phyloP scores from a whole-genome alignment of 225 moss, liverwort and hornwort species.

The Asterella californica region DNA sequence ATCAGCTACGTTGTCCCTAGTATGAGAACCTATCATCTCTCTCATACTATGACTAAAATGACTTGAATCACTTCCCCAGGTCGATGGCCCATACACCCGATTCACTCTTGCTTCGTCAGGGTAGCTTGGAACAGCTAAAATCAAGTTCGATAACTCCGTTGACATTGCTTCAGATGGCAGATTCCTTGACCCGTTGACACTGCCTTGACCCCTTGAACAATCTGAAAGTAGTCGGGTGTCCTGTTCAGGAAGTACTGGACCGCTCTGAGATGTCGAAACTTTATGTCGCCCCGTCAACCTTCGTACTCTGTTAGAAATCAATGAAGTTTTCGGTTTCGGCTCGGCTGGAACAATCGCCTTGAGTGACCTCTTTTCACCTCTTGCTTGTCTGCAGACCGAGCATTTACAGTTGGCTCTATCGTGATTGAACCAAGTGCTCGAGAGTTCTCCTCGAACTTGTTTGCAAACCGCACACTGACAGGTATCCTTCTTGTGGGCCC shows the following conservation, averaged over 20 bases:
- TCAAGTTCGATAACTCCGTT: neutral
- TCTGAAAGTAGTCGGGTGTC: neutral
- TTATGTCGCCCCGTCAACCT: neutral
- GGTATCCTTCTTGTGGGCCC: slow-evolving; percentile 12
- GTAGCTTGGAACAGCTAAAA: neutral
- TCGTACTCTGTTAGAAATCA: neutral
- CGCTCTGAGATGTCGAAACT: neutral
- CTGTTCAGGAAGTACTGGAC: neutral
- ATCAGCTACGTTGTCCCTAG: neutral
- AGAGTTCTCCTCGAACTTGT: slow-evolving; percentile 17
- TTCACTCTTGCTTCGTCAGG: neutral
- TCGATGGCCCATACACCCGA: neutral
- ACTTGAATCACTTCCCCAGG: neutral
- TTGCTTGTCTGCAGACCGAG: slow-evolving; percentile 18
- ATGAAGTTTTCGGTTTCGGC: neutral
- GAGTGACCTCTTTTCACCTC: slow-evolving; percentile 1
- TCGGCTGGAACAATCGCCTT: neutral
- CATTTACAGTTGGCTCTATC: slow-evolving; percentile 10
- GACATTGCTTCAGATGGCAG: neutral
- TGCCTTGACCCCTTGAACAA: too few species aligned
- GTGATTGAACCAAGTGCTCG: slow-evolving; percentile 15
- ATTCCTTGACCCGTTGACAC: neutral
- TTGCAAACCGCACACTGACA: slow-evolving; percentile 20
- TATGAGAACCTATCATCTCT: neutral
- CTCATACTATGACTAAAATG: neutral